Evolutionary conservation across 176 grass and related monocot species (phyloP).

Genomic region (Otatea glauca): DNA sequence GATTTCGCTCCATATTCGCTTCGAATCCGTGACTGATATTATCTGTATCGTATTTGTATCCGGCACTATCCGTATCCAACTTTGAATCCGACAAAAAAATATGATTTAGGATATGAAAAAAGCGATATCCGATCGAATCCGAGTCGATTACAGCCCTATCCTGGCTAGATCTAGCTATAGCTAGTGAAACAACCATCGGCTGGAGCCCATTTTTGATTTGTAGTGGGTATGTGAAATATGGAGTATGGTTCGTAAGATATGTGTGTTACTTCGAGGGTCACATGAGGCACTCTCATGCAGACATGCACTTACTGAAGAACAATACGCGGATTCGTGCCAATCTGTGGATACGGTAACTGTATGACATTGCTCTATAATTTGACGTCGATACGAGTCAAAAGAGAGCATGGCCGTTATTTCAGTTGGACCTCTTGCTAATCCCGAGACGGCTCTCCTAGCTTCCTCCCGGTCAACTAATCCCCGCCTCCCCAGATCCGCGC

Average conservation of each 20-base stretch:
- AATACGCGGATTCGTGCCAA: background rate
- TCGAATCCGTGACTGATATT: too few species aligned
- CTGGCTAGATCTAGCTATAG: background rate
- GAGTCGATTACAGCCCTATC: too few species aligned
- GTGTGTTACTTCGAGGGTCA: background rate
- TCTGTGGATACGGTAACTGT: background rate
- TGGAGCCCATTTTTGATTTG: background rate
- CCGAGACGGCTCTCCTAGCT: conserved; percentile 29
- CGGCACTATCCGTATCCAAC: too few species aligned
- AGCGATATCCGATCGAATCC: too few species aligned
- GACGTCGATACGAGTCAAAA: background rate
- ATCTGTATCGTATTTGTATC: too few species aligned
- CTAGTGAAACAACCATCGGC: background rate
- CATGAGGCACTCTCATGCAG: background rate
- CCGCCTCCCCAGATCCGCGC: background rate
- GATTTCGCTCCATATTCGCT: too few species aligned
- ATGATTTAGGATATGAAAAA: too few species aligned
- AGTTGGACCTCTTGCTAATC: background rate
- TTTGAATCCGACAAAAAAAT: too few species aligned
- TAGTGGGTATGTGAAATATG: background rate
- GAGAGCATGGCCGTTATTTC: conserved; percentile 30
- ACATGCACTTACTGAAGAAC: background rate
- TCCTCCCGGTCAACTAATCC: background rate
- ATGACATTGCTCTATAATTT: background rate
- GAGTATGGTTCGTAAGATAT: background rate